A percentile compares a stretch with the other conserved stretches of the same genome.
These are phyloP conservation scores for Diaporthe eres DNA, from an alignment of 2,329 filamentous ascomycete genomes.

Conservation along the genomic window DNA sequence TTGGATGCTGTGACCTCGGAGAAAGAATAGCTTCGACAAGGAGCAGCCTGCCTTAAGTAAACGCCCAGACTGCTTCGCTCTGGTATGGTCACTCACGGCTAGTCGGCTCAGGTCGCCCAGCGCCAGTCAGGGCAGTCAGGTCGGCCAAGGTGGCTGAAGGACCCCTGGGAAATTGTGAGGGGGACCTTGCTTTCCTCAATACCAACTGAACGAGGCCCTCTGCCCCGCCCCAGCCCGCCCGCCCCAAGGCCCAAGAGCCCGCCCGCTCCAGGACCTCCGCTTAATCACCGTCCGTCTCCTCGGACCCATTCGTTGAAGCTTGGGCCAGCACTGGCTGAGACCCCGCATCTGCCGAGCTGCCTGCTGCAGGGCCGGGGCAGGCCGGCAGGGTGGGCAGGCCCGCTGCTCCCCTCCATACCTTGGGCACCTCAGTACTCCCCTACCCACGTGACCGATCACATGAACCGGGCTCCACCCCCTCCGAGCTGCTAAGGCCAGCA, in stretches of 20 bases:
- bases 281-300: neutral
- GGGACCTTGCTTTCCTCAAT: conserved; percentile 7
- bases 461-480: neutral
- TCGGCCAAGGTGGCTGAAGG: conserved; percentile 27
- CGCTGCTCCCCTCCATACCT: too few species aligned
- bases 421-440: too few species aligned
- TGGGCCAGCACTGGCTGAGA: conserved; percentile 10
- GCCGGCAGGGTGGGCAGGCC: neutral
- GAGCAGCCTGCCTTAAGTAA: conserved; percentile 27
- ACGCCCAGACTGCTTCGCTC: neutral
- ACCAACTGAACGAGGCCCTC: neutral
- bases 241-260: conserved; percentile 2
- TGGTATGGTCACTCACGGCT: conserved; percentile 2
- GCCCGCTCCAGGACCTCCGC: neutral
- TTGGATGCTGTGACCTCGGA: conserved; percentile 1
- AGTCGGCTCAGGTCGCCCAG: conserved; percentile 29
- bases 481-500: conserved; percentile 28
- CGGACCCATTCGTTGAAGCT: conserved; percentile 5
- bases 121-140: conserved; percentile 12
- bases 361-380: conserved; percentile 3
- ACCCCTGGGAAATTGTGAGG: conserved; percentile 28
- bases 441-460: conserved; percentile 25
- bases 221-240: conserved; percentile 12
- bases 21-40: neutral
- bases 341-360: conserved; percentile 17